Base-by-base conservation (phyloP, 2,329 filamentous ascomycete species). In the Fusarium sp. region DNA sequence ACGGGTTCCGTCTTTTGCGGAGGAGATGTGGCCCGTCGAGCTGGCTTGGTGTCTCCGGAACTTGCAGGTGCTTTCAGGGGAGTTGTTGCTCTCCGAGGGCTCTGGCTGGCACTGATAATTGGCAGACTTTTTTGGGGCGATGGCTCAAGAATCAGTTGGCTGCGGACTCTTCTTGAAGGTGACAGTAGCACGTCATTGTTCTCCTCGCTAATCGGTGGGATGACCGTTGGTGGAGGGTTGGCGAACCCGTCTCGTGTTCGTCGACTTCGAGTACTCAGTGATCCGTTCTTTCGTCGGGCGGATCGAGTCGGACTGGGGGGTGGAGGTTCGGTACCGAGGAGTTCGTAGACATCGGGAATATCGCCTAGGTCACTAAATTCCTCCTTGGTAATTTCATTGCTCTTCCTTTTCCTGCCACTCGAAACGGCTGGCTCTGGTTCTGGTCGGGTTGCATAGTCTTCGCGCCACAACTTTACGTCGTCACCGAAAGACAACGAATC, bases 291-390 rank as follows among this genome's bases (percentile, higher is more conserved):
- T 42, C 70, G 72, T 46, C 69, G 76, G 45, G 58, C 49, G 20
- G 60, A 74, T 53, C 73, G 71, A 14, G 69, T 76, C 16, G 81
- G 80, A n/a, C 80, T 81, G 4, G 79, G 77, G 24, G 73, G 71
- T 18, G 77, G 81, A 44, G 79, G 80, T 14, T 80, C 75, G 16
- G 81, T 83, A 29, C 81, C 84, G 13, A 83, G 76, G 49, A 84
- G 77, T 49, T 87, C 81, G 66, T 85, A 83, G 10, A 89, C 84
- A 66, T 89, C 86, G 0, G 85, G 86, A 47, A 87, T 89, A 20
- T 85, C 82, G 34, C 83, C 83, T 16, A 83, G 76, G 6, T 80
- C 77, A 18, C 75, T 77, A 16, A 76, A 75, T 14, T 79, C 76
- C 27, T 76, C 73, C 61, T 77, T 81, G 64, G 73, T 81, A 25